Base-by-base conservation (phyloP, 2,329 filamentous ascomycete genomes). In the Septoria petroselini region DNA sequence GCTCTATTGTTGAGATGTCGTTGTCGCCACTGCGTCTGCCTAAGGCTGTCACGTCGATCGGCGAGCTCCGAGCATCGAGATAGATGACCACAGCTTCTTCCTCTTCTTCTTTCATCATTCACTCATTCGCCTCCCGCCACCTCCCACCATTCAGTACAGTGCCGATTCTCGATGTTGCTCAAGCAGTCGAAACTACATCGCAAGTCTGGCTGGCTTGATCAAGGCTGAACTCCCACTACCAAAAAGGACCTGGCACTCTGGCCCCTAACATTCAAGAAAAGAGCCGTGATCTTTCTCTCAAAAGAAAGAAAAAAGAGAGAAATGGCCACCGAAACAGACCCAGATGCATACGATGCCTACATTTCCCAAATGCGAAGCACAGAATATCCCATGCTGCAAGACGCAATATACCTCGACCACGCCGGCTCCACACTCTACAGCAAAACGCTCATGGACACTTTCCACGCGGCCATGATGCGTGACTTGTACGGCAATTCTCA, bases 401-500 rank as follows among this genome's bases (percentile, higher is more conserved):
- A 59, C 27, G 50, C 58, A 6, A 58, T 66, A 39, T 97, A 96
- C 68, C 83, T 97, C 49, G 91, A 97, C 62, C 91, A 97, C 84
- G 90, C 90, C 0, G 91, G 90, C n/a, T 88, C 88, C n/a, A 91
- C 91, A 0, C 75, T 65, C 3, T 64, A 63, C 51, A 64, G 61
- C 58, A 91, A 86, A 67, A 90, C 87, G 23, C 71, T 93, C 18
- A 83, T 97, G 68, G 85, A 91, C 58, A 76, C 73, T 18, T 95
- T 95, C 70, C 82, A 88, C 7, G 68, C 72, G n/a, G 87, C 93
- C 52, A 85, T 96, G 78, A 84, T 84, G 19, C 75, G 79, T 3
- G 86, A 83, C 60, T 74, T 97, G 0, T 90, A 91, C 59, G 91
- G 91, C 30, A 97, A 97, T 56, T 91, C 91, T 0, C 91, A 97